A percentile compares a stretch with the other conserved stretches of the same genome.
Conservation (phyloP, 2,329 filamentous ascomycete species). For the Westerdykella ornata region DNA sequence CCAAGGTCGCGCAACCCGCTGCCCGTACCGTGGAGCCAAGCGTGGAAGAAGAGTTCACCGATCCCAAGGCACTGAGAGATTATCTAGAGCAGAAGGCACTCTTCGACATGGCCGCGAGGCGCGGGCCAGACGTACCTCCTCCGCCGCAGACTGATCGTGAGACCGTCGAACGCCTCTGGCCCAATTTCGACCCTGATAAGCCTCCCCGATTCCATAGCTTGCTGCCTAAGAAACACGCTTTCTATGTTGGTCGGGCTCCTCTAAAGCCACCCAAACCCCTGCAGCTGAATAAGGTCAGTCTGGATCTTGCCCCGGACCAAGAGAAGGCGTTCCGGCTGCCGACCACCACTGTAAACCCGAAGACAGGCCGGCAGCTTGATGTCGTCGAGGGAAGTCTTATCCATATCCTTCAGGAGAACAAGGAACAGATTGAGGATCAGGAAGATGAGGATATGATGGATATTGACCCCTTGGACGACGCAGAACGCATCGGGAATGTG, state of each 20-base stretch:
- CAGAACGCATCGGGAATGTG: slow-evolving; percentile 66
- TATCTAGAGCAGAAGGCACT: slow-evolving; percentile 30
- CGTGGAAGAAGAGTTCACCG: slow-evolving; percentile 22
- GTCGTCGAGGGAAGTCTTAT: slow-evolving; percentile 53
- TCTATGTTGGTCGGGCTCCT: slow-evolving; percentile 72
- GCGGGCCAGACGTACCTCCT: slow-evolving; percentile 49
- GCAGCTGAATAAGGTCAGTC: slow-evolving; percentile 76
- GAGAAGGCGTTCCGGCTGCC: slow-evolving; percentile 72
- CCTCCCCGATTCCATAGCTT: slow-evolving; percentile 75
- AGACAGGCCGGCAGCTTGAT: slow-evolving; percentile 43
- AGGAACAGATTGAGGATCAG: slow-evolving; percentile 33
- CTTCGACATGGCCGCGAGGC: slow-evolving; percentile 22
- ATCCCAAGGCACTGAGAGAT: slow-evolving; percentile 26
- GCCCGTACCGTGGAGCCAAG: slow-evolving; percentile 15
- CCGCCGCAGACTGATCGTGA: slow-evolving; percentile 68
- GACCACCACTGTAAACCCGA: slow-evolving; percentile 49
- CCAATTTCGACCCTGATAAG: slow-evolving; percentile 68
- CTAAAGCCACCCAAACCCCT: slow-evolving; percentile 73
- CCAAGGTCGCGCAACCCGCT: slow-evolving; percentile 12
- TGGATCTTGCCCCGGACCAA: slow-evolving; percentile 81
- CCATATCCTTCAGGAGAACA: slow-evolving; percentile 27
- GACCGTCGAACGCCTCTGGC: slow-evolving; percentile 71
- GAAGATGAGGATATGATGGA: slow-evolving; percentile 45
- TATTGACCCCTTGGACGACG: slow-evolving; percentile 49
- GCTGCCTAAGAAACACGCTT: slow-evolving; percentile 71